A percentile compares a stretch with the other conserved stretches of the same genome.
Conservation (phyloP, 208 protist genomes). For the Tritrichomonas musculus region DNA sequence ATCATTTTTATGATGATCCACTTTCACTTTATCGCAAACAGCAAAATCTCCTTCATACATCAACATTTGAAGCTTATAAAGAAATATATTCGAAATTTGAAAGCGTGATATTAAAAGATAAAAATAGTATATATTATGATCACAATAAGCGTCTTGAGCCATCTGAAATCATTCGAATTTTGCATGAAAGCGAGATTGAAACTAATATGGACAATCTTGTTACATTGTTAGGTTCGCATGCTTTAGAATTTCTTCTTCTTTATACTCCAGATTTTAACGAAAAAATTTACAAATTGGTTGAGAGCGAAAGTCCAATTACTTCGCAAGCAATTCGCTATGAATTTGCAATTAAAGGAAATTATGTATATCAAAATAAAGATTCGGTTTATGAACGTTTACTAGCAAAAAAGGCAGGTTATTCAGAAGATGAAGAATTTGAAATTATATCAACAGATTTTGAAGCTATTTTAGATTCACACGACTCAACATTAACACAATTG, state of each 20-base stretch:
- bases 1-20: not conserved
- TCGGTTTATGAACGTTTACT: not conserved
- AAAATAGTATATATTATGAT: too few species aligned
- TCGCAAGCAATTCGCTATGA: not conserved
- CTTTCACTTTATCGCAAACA: not conserved
- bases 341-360: too few species aligned
- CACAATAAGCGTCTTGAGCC: not conserved
- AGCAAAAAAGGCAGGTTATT: too few species aligned
- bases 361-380: not conserved
- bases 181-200: not conserved
- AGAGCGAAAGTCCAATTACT: not conserved
- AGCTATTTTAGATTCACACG: too few species aligned
- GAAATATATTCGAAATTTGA: not conserved
- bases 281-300: not conserved
- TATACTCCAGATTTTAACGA: not conserved
- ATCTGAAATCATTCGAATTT: not conserved
- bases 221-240: not conserved
- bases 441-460: too few species aligned
- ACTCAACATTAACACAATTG: too few species aligned
- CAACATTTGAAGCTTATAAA: not conserved
- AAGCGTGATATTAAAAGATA: too few species aligned
- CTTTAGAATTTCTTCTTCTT: not conserved
- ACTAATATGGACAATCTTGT: not conserved
- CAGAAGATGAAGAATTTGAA: too few species aligned
- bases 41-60: not conserved